Evolutionary conservation across 352 stramenopile genomes (phyloP), one percentile per base, ranked within the genome.

Genomic region (Phytophthora cryptogea): DNA sequence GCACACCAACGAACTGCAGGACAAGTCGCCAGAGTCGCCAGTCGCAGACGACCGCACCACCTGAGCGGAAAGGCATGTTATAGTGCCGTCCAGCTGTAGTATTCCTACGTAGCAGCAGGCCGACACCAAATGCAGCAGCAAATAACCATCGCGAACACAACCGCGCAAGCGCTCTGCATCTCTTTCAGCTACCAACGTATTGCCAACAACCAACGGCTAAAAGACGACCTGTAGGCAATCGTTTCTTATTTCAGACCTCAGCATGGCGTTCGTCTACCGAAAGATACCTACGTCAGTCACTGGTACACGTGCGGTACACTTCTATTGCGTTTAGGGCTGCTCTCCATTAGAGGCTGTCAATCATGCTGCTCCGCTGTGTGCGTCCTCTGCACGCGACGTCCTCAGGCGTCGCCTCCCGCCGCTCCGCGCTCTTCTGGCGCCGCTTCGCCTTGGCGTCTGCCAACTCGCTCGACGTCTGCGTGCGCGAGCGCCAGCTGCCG

Each of bases 401-500:
- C 27, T 17, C 36, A 5, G 42, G 42, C 44, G 16, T 36, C 36
- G 11, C 31, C 41, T 51, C 28, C 13, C 50, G 45, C 33, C 66
- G 61, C 17, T 33, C 49, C 8, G 31, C 69, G 30, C 36, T 64
- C n/a, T 65, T 63, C 48, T 65, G 55, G 57, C 56, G 54, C 27
- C 53, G 43, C 35, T 62, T 70, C 28, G 9, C 48, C 2, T 73
- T 62, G 5, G 43, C 40, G 2, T 62, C 54, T 17, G 23, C 54
- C 17, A 91, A 90, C 59, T 70, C 80, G 37, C 68, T 94, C 9
- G 67, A 85, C 7, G 59, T 63, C 2, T 89, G 78, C 55, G 66
- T 92, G 11, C 76, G 74, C 20, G 68, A 82, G 52, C 80, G 82
- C 50, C 60, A 72, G 54, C 51, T 94, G 59, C 83, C 85, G 39